These are phyloP conservation scores for Saksenaea vasiformis DNA, from an alignment of 371 early-diverging fungal species.

Conservation along the genomic window DNA sequence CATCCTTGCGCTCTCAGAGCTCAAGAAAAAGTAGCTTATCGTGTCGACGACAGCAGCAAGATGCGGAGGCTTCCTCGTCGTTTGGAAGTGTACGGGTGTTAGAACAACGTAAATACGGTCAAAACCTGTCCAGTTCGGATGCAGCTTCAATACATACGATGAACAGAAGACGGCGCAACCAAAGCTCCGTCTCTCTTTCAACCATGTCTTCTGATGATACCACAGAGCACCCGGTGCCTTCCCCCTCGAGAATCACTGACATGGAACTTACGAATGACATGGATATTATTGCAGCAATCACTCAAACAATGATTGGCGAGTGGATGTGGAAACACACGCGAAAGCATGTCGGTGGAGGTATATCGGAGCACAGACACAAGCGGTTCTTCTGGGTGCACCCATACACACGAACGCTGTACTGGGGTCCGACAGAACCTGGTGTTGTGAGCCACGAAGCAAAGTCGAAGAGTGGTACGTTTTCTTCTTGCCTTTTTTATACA, in stretches of 20 bases:
- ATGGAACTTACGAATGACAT: slow-evolving; percentile 35
- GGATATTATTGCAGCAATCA: slow-evolving; percentile 68
- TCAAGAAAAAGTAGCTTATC: slow-evolving; percentile 10
- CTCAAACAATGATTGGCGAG: slow-evolving; percentile 84
- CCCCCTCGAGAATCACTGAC: no score
- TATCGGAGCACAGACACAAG: slow-evolving; percentile 69
- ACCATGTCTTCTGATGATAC: slow-evolving; percentile 29
- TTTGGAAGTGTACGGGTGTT: slow-evolving; percentile 28
- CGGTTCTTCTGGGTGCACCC: slow-evolving; percentile 88
- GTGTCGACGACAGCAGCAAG: not conserved
- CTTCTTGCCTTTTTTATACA: not conserved
- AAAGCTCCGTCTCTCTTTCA: slow-evolving; percentile 21
- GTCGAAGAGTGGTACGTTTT: slow-evolving; percentile 56
- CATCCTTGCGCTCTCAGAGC: slow-evolving; percentile 21
- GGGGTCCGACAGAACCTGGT: slow-evolving; percentile 75
- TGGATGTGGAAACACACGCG: slow-evolving; percentile 78
- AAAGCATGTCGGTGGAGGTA: slow-evolving; percentile 55
- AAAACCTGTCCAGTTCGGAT: slow-evolving; percentile 8
- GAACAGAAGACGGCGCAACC: slow-evolving; percentile 5
- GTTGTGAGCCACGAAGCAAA: slow-evolving; percentile 52
- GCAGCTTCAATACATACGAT: slow-evolving; percentile 12
- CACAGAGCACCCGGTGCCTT: no score
- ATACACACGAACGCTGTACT: slow-evolving; percentile 78
- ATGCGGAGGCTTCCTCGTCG: slow-evolving; percentile 4
- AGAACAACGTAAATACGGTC: slow-evolving; percentile 22